phyloP scores from a whole-genome alignment of 805 yeast genomes.

The Nakazawaea anatomiae region DNA sequence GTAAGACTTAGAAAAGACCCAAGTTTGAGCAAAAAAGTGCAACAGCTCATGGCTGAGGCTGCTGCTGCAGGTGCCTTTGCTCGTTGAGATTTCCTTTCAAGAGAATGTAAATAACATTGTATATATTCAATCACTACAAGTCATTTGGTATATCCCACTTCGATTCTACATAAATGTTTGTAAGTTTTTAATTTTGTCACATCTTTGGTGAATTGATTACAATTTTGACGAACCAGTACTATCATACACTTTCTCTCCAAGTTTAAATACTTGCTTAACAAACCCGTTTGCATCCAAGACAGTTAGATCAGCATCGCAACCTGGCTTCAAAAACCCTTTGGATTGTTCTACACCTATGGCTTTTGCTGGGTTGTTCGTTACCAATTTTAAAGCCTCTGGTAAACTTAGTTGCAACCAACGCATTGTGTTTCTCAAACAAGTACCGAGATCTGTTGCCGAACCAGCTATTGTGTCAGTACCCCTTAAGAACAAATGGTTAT shows the following conservation, averaged over 20 bases:
- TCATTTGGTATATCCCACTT: too few species aligned
- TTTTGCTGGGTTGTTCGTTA: constrained; percentile 49
- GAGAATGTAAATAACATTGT: neutral
- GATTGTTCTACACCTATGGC: constrained; percentile 34
- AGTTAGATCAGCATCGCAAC: constrained; percentile 54
- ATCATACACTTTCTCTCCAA: constrained; percentile 31
- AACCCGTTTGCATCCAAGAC: constrained; percentile 37
- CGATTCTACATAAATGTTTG: too few species aligned
- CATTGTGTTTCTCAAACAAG: constrained; percentile 43
- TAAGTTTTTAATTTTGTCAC: too few species aligned
- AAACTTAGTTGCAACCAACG: constrained; percentile 43
- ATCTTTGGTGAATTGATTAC: neutral
- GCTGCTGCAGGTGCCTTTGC: constrained; percentile 24
- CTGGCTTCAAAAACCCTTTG: constrained; percentile 45
- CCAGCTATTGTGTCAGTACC: constrained; percentile 59
- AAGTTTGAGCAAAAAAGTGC: constrained; percentile 52
- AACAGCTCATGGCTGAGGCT: constrained; percentile 40
- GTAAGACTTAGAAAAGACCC: constrained; percentile 69
- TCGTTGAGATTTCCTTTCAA: neutral
- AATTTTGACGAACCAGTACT: constrained; percentile 1
- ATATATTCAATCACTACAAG: constrained; percentile 1
- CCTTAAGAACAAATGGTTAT: constrained; percentile 38
- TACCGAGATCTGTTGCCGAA: constrained; percentile 49
- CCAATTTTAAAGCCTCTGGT: constrained; percentile 49
- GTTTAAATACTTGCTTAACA: constrained; percentile 44